phyloP scores from a whole-genome alignment of 2,329 filamentous ascomycete species.

The Periconia sp. region DNA sequence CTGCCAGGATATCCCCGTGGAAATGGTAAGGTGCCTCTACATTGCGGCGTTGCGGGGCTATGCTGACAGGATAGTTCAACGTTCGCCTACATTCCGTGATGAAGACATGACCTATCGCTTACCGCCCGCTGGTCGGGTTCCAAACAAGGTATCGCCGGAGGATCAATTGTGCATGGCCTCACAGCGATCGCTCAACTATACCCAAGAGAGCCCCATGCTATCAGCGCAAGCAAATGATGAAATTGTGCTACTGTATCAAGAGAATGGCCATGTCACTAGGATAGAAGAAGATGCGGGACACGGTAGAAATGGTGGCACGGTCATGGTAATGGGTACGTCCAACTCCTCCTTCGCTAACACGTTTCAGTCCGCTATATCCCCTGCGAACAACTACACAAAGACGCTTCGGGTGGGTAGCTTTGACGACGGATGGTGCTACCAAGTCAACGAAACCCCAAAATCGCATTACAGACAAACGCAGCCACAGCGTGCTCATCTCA shows the following conservation, averaged over 20 bases:
- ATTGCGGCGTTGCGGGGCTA: neutral
- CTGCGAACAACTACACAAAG: neutral
- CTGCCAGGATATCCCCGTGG: constrained; percentile 4
- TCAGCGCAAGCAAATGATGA: constrained; percentile 5
- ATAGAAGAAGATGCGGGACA: constrained; percentile 2
- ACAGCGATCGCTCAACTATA: constrained; percentile 7
- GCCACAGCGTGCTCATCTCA: neutral
- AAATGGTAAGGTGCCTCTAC: neutral
- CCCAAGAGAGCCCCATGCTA: constrained; percentile 5
- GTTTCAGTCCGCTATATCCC: constrained; percentile 1
- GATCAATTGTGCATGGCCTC: constrained; percentile 8
- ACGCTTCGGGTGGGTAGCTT: constrained; percentile 1
- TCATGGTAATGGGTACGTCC: constrained; percentile 6
- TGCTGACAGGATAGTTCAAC: neutral
- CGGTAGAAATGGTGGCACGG: constrained; percentile 1
- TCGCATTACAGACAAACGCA: neutral
- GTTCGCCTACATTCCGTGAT: constrained; percentile 3
- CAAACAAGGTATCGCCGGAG: neutral
- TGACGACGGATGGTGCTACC: constrained; percentile 7
- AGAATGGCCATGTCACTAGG: constrained; percentile 12
- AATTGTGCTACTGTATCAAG: constrained; percentile 8
- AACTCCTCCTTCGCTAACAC: constrained; percentile 3
- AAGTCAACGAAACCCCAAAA: constrained; percentile 7
- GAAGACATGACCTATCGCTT: constrained; percentile 6
- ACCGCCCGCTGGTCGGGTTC: constrained; percentile 1